Evolutionary conservation across 2,329 filamentous ascomycete species (phyloP).

Genomic region (Alternaria sp.): DNA sequence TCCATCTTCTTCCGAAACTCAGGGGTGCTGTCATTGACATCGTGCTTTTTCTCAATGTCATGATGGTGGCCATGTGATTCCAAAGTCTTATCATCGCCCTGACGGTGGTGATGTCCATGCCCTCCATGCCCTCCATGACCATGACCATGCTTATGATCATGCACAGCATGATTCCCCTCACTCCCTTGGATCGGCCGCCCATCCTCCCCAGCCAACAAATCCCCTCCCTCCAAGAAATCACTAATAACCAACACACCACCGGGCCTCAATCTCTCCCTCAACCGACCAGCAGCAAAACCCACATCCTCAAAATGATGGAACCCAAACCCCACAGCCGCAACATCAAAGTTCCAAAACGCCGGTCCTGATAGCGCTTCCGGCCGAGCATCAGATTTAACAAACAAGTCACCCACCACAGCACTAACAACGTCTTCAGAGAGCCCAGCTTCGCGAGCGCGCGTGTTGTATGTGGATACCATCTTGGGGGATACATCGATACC

Average conservation of each 20-base stretch:
- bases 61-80: conserved; percentile 21
- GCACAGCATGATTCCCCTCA: conserved; percentile 37
- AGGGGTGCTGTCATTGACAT: conserved; percentile 11
- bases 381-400: conserved; percentile 36
- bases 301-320: conserved; percentile 67
- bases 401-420: conserved; percentile 50
- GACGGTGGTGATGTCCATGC: conserved; percentile 17
- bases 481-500: conserved; percentile 75
- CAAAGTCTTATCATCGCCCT: conserved; percentile 11
- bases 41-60: conserved; percentile 13
- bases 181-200: conserved; percentile 35
- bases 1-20: conserved; percentile 45
- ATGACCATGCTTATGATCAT: conserved; percentile 37
- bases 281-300: conserved; percentile 63
- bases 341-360: conserved; percentile 54
- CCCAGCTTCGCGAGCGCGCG: conserved; percentile 54
- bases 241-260: conserved; percentile 73
- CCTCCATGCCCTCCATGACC: conserved; percentile 22
- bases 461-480: conserved; percentile 75
- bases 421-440: conserved; percentile 30
- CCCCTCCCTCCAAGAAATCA: conserved; percentile 69
- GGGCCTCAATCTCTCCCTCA: conserved; percentile 68
- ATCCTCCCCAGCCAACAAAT: conserved; percentile 40
- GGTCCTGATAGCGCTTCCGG: conserved; percentile 34
- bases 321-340: conserved; percentile 55